Percentiles rank a stretch among this genome's conserved stretches.
Evolutionary conservation across 179 eudicot genomes (phyloP).

Genomic region (Amaranthus tricolor): DNA sequence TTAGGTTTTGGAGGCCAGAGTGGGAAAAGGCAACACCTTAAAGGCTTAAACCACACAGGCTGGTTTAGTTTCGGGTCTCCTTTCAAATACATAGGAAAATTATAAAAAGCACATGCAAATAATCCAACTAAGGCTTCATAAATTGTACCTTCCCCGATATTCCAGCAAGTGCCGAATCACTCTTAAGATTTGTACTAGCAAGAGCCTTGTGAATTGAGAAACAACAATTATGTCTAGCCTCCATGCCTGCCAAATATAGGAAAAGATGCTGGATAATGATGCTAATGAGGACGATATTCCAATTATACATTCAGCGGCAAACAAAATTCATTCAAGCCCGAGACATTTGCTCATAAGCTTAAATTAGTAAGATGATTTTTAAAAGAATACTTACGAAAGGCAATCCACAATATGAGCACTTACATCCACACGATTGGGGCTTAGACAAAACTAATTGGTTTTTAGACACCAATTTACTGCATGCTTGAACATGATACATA

Average conservation of each 20-base stretch:
- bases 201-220: conserved; percentile 59
- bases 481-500: too few species aligned
- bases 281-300: not conserved
- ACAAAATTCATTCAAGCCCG: not conserved
- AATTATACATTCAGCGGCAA: not conserved
- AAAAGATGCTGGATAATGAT: not conserved
- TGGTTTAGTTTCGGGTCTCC: too few species aligned
- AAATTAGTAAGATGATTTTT: not conserved
- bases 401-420: not conserved
- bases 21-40: too few species aligned
- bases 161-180: conserved; percentile 56
- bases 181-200: conserved; percentile 42
- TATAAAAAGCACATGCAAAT: not conserved
- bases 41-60: too few species aligned
- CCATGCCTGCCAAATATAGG: conserved; percentile 62
- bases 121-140: not conserved
- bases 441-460: not conserved
- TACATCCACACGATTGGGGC: not conserved
- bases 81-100: too few species aligned
- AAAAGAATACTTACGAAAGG: not conserved
- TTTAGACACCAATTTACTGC: too few species aligned
- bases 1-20: too few species aligned
- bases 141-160: conserved; percentile 56
- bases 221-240: conserved; percentile 74
- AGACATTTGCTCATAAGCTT: not conserved